A percentile compares a stretch with the other conserved stretches of the same genome.
These are phyloP conservation scores for Fusarium buxicola DNA, from an alignment of 2,329 filamentous ascomycete genomes.

Conservation along the genomic window DNA sequence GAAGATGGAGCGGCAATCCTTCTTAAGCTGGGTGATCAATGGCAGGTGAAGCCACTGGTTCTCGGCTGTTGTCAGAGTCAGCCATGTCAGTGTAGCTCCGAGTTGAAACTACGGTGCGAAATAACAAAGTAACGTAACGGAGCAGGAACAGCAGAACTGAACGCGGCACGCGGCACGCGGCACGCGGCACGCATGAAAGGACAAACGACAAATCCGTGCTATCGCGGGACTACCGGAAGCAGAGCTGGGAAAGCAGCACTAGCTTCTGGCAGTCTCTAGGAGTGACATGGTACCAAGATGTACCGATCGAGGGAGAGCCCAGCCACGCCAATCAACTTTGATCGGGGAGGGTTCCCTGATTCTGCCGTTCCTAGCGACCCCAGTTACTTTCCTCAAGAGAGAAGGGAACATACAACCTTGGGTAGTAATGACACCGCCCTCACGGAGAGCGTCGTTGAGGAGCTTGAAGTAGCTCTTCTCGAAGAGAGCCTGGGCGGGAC, in stretches of 20 bases:
- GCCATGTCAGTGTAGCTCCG: conserved; percentile 33
- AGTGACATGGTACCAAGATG: conserved; percentile 41
- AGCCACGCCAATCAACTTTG: conserved; percentile 34
- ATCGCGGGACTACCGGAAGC: conserved; percentile 54
- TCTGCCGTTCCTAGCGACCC: conserved; percentile 51
- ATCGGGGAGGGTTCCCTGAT: conserved; percentile 37
- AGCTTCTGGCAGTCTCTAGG: conserved; percentile 53
- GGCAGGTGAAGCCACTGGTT: conserved; percentile 99
- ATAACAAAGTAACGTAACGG: conserved; percentile 29
- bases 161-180: conserved; percentile 21
- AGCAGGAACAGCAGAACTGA: conserved; percentile 38
- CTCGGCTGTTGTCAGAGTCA: conserved; percentile 73
- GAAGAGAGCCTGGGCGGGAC: conserved; percentile 95
- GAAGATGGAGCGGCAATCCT: conserved; percentile 97
- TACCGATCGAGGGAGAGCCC: conserved; percentile 44
- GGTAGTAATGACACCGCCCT: conserved; percentile 98
- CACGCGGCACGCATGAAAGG: conserved; percentile 25
- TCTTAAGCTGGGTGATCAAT: conserved; percentile 94
- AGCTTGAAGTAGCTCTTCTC: conserved; percentile 99
- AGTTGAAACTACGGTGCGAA: conserved; percentile 17
- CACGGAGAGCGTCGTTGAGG: conserved; percentile 86
- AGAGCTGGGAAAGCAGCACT: conserved; percentile 55
- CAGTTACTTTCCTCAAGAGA: conserved; percentile 57
- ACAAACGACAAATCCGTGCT: conserved; percentile 38
- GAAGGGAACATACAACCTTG: conserved; percentile 99